A percentile compares a stretch with the other conserved stretches of the same genome.
Conservation (phyloP, 2,329 filamentous ascomycete genomes). For the Talaromyces amestolkiae region DNA sequence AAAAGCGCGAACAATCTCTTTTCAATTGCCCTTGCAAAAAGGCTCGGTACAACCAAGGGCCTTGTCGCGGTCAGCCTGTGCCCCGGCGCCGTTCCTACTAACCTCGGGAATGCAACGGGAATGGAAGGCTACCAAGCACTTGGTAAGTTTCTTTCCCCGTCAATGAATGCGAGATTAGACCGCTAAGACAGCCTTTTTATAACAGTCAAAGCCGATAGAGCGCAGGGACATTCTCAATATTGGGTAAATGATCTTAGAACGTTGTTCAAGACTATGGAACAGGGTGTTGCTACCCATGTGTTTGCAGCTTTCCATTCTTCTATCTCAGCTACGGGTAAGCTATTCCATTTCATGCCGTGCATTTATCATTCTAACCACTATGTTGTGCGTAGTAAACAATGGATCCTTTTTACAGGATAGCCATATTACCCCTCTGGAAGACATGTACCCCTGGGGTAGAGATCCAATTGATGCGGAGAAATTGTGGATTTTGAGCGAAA, state of each 20-base stretch:
- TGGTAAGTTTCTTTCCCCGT: not conserved
- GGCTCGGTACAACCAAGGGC: not conserved
- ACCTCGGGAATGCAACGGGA: not conserved
- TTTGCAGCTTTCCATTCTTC: not conserved
- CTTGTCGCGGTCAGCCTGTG: not conserved
- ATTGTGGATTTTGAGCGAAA: not conserved
- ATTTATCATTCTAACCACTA: not conserved
- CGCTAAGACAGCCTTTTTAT: not conserved
- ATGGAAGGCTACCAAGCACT: not conserved
- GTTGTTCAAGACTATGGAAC: not conserved
- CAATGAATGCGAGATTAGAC: not conserved
- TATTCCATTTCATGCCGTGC: not conserved
- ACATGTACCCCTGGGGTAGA: not conserved
- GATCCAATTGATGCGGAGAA: not conserved
- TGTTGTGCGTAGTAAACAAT: not conserved
- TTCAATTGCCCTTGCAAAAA: not conserved
- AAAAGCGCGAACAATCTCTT: not conserved
- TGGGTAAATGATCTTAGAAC: not conserved
- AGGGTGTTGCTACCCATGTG: not conserved
- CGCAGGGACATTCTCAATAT: not conserved
- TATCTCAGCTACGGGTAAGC: not conserved
- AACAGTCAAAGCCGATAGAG: not conserved
- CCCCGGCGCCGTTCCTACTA: not conserved
- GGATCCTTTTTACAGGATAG: not conserved
- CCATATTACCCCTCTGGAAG: not conserved